Evolutionary conservation across 2,329 filamentous ascomycete genomes (phyloP).

Genomic region (Microcyclospora pomicola): DNA sequence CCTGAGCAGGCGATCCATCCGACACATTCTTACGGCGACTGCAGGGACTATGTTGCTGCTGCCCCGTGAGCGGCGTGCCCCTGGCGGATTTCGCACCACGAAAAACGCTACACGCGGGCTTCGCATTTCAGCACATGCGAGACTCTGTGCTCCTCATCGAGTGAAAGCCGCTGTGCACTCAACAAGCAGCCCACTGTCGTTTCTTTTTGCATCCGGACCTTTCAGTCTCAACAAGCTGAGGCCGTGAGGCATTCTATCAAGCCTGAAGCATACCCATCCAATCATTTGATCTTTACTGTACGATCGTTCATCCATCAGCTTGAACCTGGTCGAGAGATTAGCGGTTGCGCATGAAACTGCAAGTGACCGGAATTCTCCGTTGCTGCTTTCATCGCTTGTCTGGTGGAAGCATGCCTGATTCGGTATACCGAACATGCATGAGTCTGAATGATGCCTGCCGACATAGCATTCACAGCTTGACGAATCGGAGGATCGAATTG

Average conservation of each 20-base stretch:
- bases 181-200: conserved; percentile 58
- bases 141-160: background rate
- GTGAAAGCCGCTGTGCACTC: background rate
- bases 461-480: too few relatives aligned
- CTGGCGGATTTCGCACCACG: too few relatives aligned
- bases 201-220: conserved; percentile 48
- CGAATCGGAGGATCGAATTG: too few relatives aligned
- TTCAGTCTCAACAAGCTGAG: conserved; percentile 66
- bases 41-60: too few relatives aligned
- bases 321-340: conserved; percentile 43
- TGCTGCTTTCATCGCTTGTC: too few relatives aligned
- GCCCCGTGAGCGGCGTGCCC: too few relatives aligned
- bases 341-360: background rate
- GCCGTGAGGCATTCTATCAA: conserved; percentile 65
- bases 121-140: background rate
- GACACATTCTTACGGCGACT: background rate
- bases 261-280: conserved; percentile 76
- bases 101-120: too few relatives aligned
- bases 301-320: conserved; percentile 76
- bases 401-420: too few relatives aligned
- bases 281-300: conserved; percentile 58
- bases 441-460: too few relatives aligned
- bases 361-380: too few relatives aligned
- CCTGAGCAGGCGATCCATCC: background rate
- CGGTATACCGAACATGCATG: too few relatives aligned